Base-by-base conservation (phyloP, 2,329 filamentous ascomycete genomes). In the Fusarium equiseti region DNA sequence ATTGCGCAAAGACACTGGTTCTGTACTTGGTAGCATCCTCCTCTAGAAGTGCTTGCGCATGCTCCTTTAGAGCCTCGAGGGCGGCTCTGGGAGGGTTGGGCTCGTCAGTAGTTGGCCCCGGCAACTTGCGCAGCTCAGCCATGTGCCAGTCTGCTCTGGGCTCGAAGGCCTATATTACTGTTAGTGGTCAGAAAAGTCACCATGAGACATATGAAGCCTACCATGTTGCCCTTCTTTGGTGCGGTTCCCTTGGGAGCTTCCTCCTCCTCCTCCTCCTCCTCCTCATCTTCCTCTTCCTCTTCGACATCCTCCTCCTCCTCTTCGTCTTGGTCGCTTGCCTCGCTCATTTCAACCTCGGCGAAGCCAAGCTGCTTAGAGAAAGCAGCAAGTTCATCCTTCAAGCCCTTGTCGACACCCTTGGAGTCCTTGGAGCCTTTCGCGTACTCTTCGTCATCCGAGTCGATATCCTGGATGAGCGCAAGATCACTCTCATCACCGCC, bases 21-120 rank as follows among this genome's bases (percentile, higher is more conserved):
- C 87, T 86, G 81, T 98, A 99, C 49, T 88, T 85, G 43, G 88
- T 86, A 66, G 92, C 92, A 77, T 99, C 96, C 27, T 89, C 85
- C 57, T 97, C 90, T 22, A 98, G 83, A 9, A 98, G 85, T 12
- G 87, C 85, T 66, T 89, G 88, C 6, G 94, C 94, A 79, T 97
- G 90, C 16, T 89, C 82, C 75, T 93, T 89, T 46, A 92, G 77
- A 40, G 83, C 81, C 46, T 84, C 81, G 27, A 88, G 81, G 15
- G 83, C 80, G 18, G 80, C 74, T 20, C 80, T 77, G 63, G 83
- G 83, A 2, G 82, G 82, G 22, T 79, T 80, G 32, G 82, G 75
- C 40, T 87, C 81, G 48, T 86, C 84, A n/a, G 82, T 81, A 2
- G 76, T 78, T 5, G 84, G 83, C 3, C 74, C 69, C 1, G 86